These are phyloP conservation scores for Saccharomycopsis fodiens DNA, from an alignment of 805 yeast species.

Conservation along the genomic window DNA sequence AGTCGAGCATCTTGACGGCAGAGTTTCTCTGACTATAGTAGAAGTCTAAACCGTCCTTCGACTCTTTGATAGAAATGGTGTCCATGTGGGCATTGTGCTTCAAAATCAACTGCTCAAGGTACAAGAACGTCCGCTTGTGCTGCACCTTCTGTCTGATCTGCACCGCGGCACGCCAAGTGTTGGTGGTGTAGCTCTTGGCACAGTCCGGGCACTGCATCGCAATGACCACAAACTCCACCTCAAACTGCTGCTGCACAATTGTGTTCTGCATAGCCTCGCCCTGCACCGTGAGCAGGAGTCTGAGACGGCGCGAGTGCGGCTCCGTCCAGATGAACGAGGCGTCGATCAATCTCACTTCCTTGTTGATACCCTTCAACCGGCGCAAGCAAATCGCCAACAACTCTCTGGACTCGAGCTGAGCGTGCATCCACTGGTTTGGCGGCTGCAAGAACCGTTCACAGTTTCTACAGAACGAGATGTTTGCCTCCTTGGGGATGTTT, in stretches of 20 bases:
- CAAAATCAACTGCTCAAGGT: conserved; percentile 89
- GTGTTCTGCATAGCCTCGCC: conserved; percentile 94
- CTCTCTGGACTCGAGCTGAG: conserved; percentile 88
- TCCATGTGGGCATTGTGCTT: conserved; percentile 90
- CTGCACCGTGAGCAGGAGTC: conserved; percentile 87
- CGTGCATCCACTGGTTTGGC: conserved; percentile 87
- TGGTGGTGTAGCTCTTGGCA: conserved; percentile 92
- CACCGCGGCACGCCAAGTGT: conserved; percentile 97
- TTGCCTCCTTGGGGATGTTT: conserved; percentile 91
- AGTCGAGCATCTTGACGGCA: conserved; percentile 91
- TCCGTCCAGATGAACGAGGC: conserved; percentile 98
- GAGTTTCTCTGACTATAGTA: conserved; percentile 83
- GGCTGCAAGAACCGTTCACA: conserved; percentile 96
- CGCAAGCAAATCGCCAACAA: conserved; percentile 83
- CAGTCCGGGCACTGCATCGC: conserved; percentile 99
- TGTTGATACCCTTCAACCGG: conserved; percentile 78
- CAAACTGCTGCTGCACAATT: conserved; percentile 88
- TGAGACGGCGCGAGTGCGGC: conserved; percentile 94
- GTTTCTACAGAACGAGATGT: conserved; percentile 89
- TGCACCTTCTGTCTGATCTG: conserved; percentile 97
- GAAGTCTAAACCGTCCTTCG: conserved; percentile 92
- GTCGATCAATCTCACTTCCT: conserved; percentile 72
- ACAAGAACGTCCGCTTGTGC: conserved; percentile 93
- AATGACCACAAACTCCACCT: conserved; percentile 85
- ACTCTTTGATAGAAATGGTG: conserved; percentile 87